Conservation (phyloP, 202 grass and related monocot genomes). For the Saccharum hybrid region DNA sequence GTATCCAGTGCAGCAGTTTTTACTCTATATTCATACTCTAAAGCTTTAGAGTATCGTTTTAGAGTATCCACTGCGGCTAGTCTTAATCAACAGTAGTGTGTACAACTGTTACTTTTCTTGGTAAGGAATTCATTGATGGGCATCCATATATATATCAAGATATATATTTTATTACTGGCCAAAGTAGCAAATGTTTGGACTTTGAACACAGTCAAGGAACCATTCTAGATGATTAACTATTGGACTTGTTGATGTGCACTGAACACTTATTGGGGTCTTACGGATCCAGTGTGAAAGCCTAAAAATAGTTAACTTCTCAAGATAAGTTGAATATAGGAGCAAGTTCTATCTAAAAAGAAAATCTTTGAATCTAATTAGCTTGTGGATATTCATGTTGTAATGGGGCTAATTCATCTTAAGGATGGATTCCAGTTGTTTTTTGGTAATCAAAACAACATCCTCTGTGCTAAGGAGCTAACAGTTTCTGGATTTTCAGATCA, state of each 20-base stretch:
- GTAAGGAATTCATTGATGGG: slow-evolving; percentile 31
- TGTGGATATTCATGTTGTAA: slow-evolving; percentile 9
- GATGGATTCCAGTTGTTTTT: slow-evolving; percentile 24
- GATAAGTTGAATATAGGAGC: slow-evolving; percentile 6
- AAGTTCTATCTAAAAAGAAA: background rate
- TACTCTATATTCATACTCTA: too few relatives aligned
- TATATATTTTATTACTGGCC: slow-evolving; percentile 8
- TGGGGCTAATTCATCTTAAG: slow-evolving; percentile 7
- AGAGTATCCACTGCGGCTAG: too few relatives aligned
- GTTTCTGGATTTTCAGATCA: background rate
- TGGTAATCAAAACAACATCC: slow-evolving; percentile 5
- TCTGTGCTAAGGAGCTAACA: background rate
- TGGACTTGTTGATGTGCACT: slow-evolving; percentile 2
- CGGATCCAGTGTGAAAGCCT: background rate
- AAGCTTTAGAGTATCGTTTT: too few relatives aligned
- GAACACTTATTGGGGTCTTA: background rate
- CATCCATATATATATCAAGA: slow-evolving; percentile 8
- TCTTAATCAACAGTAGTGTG: too few relatives aligned
- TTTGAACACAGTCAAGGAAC: slow-evolving; percentile 21
- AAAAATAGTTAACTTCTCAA: slow-evolving; percentile 2
- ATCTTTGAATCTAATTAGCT: background rate
- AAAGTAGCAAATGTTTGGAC: background rate
- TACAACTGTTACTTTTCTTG: background rate
- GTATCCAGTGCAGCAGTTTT: too few relatives aligned
- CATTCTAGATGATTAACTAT: background rate